Percentiles rank a stretch among this genome's conserved stretches.
Conservation (phyloP, 257 asterid genomes). For the Hygrophila difformis region DNA sequence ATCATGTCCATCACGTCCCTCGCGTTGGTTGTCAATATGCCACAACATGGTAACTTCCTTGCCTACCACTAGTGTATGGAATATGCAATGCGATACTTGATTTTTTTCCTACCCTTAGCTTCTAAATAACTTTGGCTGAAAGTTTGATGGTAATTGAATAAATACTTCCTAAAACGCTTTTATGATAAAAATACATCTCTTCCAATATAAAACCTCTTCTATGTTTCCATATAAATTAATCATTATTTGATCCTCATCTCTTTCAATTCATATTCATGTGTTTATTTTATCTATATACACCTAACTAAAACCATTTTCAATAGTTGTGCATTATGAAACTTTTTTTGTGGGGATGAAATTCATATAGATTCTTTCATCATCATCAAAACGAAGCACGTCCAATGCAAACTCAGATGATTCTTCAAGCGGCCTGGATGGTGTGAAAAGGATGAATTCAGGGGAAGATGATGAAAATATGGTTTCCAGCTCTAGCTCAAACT, state of each 20-base stretch:
- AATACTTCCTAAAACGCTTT: too few species aligned
- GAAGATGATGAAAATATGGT: slow-evolving; percentile 96
- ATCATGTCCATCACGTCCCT: slow-evolving; percentile 83
- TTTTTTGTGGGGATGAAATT: slow-evolving; percentile 8
- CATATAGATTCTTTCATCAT: slow-evolving; percentile 67
- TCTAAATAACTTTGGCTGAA: slow-evolving; percentile 8
- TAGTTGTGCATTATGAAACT: not conserved
- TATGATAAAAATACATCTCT: too few species aligned
- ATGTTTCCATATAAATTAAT: too few species aligned
- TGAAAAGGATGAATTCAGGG: slow-evolving; percentile 36
- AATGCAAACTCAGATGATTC: slow-evolving; percentile 42
- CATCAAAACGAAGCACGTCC: slow-evolving; percentile 49
- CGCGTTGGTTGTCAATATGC: slow-evolving; percentile 91
- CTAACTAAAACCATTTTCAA: not conserved
- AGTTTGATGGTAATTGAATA: not conserved
- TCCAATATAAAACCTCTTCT: too few species aligned
- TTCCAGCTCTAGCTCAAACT: slow-evolving; percentile 50
- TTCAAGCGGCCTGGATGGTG: slow-evolving; percentile 57
- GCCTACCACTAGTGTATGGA: slow-evolving; percentile 15
- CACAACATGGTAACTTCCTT: slow-evolving; percentile 60
- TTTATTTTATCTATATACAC: too few species aligned
- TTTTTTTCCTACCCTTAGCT: slow-evolving; percentile 11
- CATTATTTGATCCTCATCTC: too few species aligned
- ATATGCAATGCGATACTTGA: slow-evolving; percentile 10
- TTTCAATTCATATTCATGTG: too few species aligned